Base-by-base conservation (phyloP, 2,329 filamentous ascomycete genomes). In the Ophiocordyceps camponoti-saundersi region DNA sequence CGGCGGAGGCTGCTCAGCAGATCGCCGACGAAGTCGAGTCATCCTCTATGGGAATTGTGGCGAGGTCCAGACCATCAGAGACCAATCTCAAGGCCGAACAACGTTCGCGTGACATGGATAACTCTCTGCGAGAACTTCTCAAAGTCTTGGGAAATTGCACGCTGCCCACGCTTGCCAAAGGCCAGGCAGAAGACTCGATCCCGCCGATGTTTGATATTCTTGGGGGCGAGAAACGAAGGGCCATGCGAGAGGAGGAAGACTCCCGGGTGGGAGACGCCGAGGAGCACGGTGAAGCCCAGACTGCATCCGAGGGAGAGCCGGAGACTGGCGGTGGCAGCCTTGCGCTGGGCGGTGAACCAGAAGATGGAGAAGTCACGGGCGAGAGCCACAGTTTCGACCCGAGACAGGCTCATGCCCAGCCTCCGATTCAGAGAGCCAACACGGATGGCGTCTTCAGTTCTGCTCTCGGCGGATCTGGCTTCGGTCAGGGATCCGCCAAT, bases 321-420 rank as follows among this genome's bases (percentile, higher is more conserved):
- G 88, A 92, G 62, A 84, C 84, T 53, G 85, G 85, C 43, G 78
- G 79, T 43, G 78, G 79, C 15, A 96, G 90, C 59, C 71, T 92
- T 48, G 89, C 93, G 49, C 72, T 96, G 18, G 90, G 90, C 48
- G 90, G 90, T 42, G 90, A 96, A 60, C 90, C 90, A 0, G 90
- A 96, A 59, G 87, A 94, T 53, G 73, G 76, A 51, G 81, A 86
- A 21, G 64, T 65, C 42, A 58, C 63, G 18, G 68, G 70, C 18
- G 74, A 77, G 45, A 64, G 64, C 39, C 67, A 73, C 54, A 59
- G 61, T 44, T 73, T 73, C 40, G 71, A 74, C 42, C 74, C 77
- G 49, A 74, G 79, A 50, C 75, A 79, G 45, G 77, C 79, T 49
- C 78, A 77, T 13, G 79, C 86, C 8, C 86, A 88, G 56, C 80